Conservation (phyloP, 768 basidiomycete species). For the Trametes gibbosa region DNA sequence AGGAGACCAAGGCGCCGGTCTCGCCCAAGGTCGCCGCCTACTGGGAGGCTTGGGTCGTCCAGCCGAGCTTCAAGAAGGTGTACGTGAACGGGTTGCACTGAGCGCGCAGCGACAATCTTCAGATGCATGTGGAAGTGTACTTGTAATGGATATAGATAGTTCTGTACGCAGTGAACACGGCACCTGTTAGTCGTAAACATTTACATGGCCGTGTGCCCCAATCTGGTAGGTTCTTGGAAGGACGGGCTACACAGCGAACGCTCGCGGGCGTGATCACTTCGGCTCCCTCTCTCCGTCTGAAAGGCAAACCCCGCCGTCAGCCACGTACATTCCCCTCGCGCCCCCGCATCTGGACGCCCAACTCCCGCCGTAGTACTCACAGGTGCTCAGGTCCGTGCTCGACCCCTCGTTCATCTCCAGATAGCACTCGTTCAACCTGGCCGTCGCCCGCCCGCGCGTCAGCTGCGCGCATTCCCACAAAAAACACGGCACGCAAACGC, state of each 20-base stretch:
- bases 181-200: no score
- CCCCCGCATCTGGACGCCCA: not conserved
- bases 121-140: not conserved
- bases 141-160: not conserved
- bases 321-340: no score
- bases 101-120: not conserved
- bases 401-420: conserved; percentile 63
- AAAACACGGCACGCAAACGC: conserved; percentile 37
- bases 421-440: conserved; percentile 62
- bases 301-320: not conserved
- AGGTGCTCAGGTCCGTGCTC: conserved; percentile 39
- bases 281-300: not conserved
- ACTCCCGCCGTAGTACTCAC: conserved; percentile 6
- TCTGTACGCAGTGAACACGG: not conserved
- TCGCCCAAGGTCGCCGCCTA: conserved; percentile 40
- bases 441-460: not conserved
- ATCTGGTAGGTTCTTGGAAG: no score
- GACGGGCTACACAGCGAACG: no score
- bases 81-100: conserved; percentile 46
- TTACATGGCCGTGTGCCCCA: no score
- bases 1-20: conserved; percentile 36
- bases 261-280: no score
- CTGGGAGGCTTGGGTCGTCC: conserved; percentile 43
- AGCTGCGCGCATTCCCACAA: not conserved
- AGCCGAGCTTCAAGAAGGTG: conserved; percentile 40